Conservation (phyloP, 495 filamentous ascomycete species). For the Neohortaea acidophila region DNA sequence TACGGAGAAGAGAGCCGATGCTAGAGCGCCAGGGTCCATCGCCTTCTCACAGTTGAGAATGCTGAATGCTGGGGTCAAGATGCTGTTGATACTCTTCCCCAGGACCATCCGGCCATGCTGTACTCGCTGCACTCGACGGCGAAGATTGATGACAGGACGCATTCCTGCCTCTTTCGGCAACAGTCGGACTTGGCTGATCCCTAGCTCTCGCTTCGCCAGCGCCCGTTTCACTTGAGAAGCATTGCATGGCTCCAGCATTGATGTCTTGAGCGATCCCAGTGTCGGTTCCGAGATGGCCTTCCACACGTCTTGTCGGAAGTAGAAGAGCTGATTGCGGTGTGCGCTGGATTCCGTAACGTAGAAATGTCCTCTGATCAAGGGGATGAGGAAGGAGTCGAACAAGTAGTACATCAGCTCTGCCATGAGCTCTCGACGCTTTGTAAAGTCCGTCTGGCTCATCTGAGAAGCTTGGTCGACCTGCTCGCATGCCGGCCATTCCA, state of each 20-base stretch:
- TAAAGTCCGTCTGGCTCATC: conserved; percentile 51
- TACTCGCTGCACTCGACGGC: conserved; percentile 40
- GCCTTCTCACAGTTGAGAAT: conserved; percentile 66
- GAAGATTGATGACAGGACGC: conserved; percentile 76
- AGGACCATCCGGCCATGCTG: conserved; percentile 40
- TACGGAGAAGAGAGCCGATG: conserved; percentile 63
- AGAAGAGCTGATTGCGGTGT: conserved; percentile 73
- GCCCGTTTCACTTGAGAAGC: conserved; percentile 40
- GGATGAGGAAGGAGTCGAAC: conserved; percentile 82
- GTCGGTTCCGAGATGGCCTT: conserved; percentile 56
- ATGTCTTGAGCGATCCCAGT: conserved; percentile 48
- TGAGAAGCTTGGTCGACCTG: conserved; percentile 29
- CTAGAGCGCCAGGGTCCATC: conserved; percentile 45
- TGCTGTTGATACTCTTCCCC: conserved; percentile 64
- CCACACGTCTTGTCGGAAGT: conserved; percentile 92
- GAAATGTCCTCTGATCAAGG: conserved; percentile 73
- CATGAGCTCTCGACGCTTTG: conserved; percentile 66
- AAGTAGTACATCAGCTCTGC: conserved; percentile 80
- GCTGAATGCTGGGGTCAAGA: conserved; percentile 58
- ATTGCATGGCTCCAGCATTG: conserved; percentile 70
- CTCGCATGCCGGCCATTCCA: conserved; percentile 59
- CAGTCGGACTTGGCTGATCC: conserved; percentile 65
- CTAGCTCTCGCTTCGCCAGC: conserved; percentile 46
- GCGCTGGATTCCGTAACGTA: conserved; percentile 83
- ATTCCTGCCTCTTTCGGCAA: conserved; percentile 58